phyloP scores from a whole-genome alignment of 1,139 yeast genomes.

The Sugiyamaella japonica region DNA sequence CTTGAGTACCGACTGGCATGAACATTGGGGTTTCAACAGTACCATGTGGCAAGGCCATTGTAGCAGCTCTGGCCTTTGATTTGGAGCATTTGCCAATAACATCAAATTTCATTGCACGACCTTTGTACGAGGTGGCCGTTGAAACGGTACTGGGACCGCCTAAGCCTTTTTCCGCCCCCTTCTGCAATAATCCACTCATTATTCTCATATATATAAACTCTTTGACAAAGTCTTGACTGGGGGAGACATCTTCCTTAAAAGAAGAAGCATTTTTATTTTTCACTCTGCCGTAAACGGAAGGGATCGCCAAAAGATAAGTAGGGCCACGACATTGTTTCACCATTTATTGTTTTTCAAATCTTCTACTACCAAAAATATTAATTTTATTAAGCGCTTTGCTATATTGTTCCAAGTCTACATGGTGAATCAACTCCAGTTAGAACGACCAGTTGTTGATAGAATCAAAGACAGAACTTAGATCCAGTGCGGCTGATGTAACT shows the following conservation, averaged over 20 bases:
- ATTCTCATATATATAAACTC: constrained; percentile 9
- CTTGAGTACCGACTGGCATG: constrained; percentile 52
- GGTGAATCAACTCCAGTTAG: no score
- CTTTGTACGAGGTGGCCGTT: constrained; percentile 22
- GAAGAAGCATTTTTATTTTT: constrained; percentile 1
- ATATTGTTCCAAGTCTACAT: no score
- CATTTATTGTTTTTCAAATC: no score
- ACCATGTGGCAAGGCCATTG: constrained; percentile 47
- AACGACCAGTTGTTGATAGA: no score
- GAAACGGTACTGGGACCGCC: background rate
- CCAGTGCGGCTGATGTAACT: background rate
- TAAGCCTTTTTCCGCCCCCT: constrained; percentile 9
- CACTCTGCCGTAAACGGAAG: background rate
- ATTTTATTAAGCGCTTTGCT: no score
- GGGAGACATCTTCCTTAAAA: no score
- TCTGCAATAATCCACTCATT: constrained; percentile 12
- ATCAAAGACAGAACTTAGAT: background rate
- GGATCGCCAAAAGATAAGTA: constrained; percentile 13
- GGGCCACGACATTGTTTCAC: no score
- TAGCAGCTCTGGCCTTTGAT: constrained; percentile 48
- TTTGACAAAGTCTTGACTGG: background rate
- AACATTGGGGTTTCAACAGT: constrained; percentile 48
- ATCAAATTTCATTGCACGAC: constrained; percentile 43
- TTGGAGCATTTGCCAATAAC: constrained; percentile 44
- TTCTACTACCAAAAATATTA: no score